phyloP scores from a whole-genome alignment of 1,139 yeast genomes.

The Sugiyamaella pinicola region DNA sequence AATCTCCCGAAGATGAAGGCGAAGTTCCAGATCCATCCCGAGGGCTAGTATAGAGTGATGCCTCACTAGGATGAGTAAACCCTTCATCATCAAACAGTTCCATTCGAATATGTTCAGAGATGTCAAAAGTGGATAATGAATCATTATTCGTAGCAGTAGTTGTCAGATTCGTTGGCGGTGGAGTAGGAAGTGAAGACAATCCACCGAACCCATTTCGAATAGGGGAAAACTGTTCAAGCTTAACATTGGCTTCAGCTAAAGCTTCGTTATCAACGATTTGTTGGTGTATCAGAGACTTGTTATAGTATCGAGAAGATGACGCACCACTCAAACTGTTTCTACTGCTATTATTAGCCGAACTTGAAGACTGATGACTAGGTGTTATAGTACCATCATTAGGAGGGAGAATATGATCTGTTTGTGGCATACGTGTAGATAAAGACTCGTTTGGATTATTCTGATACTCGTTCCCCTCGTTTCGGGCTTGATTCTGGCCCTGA shows the following conservation, averaged over 20 bases:
- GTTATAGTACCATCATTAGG: slow-evolving; percentile 7
- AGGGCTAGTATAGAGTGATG: slow-evolving; percentile 11
- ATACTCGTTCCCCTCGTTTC: background rate
- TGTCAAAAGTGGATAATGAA: slow-evolving; percentile 27
- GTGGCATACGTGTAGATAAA: too few relatives aligned
- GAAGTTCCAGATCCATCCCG: slow-evolving; percentile 20
- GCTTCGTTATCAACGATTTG: slow-evolving; percentile 26
- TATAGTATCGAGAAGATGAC: slow-evolving; percentile 6
- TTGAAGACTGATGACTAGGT: slow-evolving; percentile 1
- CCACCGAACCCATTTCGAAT: background rate
- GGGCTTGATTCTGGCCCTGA: background rate
- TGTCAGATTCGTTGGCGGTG: slow-evolving; percentile 1
- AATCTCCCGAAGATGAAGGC: slow-evolving; percentile 21
- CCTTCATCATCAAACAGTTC: slow-evolving; percentile 30
- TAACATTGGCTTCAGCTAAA: slow-evolving; percentile 11
- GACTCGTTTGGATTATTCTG: background rate
- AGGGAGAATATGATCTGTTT: too few relatives aligned
- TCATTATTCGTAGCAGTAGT: background rate
- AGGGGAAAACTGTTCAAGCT: slow-evolving; percentile 10
- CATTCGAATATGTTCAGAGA: slow-evolving; percentile 33
- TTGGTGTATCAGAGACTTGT: slow-evolving; percentile 26
- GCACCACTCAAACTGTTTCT: slow-evolving; percentile 13
- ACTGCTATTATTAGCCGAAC: slow-evolving; percentile 6
- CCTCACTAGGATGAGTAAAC: slow-evolving; percentile 4
- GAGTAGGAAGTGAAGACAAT: slow-evolving; percentile 11